Base-by-base conservation (phyloP, 192 early-diverging fungal genomes). In the Linnemannia zychae region DNA sequence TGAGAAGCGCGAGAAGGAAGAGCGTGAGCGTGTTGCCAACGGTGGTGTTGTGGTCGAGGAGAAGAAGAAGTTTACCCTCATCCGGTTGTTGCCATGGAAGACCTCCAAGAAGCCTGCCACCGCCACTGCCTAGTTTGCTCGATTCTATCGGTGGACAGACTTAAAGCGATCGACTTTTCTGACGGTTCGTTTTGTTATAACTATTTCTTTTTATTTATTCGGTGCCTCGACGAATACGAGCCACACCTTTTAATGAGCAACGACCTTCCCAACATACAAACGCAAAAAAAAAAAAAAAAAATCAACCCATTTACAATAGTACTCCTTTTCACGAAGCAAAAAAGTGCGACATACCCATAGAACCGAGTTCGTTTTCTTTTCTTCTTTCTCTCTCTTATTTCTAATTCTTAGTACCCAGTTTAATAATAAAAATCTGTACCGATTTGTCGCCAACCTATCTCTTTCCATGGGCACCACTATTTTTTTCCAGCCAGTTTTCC, bases 1-100 rank as follows among this genome's bases (percentile, higher is more conserved):
- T 12, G 83, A 85, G 63, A 75, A 67, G 74, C 66, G 74, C 11
- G 83, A 85, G 70, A 75, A 53, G 52, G 83, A 85, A 16, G 83
- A 74, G 47, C 77, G 83, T 20, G 83, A 85, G 68, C 78, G 78
- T 12, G 68, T 67, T 4, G 52, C 50, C 1, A 71, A 67, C 38
- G 83, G 83, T 33, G 69, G 52, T n/a, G 31, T 17, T 4, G 81
- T 15, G 1, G 46, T 31, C 11, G 75, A 85, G 4, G 83, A 85
- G 36, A 85, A 85, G 76, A 85, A 79, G 52, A 85, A 79, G 78
- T 85, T 85, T 49, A 79, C 83, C 24, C 66, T 85, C 15, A 85
- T 85, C 36, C 77, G 83, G 17, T 49, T 85, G 68, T 48, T 85
- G 73, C 83, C 83, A 15, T 85, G 83, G 83, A 85, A 48, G 76